phyloP scores from a whole-genome alignment of 805 yeast genomes.

The Cyberlindnera americana region DNA sequence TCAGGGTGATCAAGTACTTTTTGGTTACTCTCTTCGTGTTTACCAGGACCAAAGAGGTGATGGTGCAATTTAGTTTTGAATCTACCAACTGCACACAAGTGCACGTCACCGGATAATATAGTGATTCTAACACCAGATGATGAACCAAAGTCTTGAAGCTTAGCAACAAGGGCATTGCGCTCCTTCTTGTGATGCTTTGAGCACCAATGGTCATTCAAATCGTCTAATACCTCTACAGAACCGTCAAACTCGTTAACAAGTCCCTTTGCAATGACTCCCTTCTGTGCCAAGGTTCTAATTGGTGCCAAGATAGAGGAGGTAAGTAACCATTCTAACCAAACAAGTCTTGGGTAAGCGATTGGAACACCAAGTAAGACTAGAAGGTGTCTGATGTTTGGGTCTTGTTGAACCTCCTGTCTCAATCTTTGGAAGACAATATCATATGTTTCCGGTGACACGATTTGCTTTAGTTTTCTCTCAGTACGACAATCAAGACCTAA shows the following conservation, averaged over 20 bases:
- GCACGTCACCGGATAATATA: slow-evolving; percentile 91
- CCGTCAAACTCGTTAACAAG: slow-evolving; percentile 92
- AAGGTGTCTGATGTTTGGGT: slow-evolving; percentile 65
- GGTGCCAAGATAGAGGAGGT: slow-evolving; percentile 62
- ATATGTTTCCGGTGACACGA: slow-evolving; percentile 58
- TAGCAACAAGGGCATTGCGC: slow-evolving; percentile 64
- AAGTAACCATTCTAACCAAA: slow-evolving; percentile 80
- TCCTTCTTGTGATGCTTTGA: slow-evolving; percentile 82
- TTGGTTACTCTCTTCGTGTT: slow-evolving; percentile 36
- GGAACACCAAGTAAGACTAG: slow-evolving; percentile 90
- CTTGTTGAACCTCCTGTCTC: slow-evolving; percentile 44
- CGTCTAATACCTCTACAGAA: slow-evolving; percentile 85
- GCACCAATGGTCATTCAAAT: slow-evolving; percentile 96
- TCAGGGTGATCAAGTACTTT: slow-evolving; percentile 49
- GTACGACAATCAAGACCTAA: slow-evolving; percentile 91
- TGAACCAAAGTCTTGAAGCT: slow-evolving; percentile 65
- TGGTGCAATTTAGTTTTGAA: slow-evolving; percentile 55
- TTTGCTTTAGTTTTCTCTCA: slow-evolving; percentile 65
- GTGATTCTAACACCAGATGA: slow-evolving; percentile 68
- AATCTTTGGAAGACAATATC: slow-evolving; percentile 56
- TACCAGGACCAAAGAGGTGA: slow-evolving; percentile 34
- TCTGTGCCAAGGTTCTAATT: slow-evolving; percentile 52
- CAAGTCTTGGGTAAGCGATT: slow-evolving; percentile 89
- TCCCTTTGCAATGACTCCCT: slow-evolving; percentile 63
- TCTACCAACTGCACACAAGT: slow-evolving; percentile 79